phyloP scores from a whole-genome alignment of 352 stramenopile species.

The Peronospora destructor region DNA sequence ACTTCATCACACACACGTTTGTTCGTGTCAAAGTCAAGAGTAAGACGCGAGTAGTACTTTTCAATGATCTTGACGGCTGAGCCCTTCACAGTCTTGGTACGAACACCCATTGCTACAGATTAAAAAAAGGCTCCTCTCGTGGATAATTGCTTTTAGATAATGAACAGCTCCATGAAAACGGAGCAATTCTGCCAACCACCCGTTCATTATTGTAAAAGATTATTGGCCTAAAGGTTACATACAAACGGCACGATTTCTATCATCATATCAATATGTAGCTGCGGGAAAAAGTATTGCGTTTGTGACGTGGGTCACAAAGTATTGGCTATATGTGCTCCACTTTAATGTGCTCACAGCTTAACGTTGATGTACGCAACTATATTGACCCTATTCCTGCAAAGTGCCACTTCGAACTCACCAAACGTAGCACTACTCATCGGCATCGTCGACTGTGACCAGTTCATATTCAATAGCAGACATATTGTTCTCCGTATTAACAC shows the following conservation, averaged over 20 bases:
- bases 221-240: conserved; percentile 3
- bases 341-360: conserved; percentile 12
- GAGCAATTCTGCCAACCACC: conserved; percentile 4
- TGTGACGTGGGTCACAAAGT: conserved; percentile 15
- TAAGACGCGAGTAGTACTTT: conserved; percentile 99
- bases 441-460: conserved; percentile 68
- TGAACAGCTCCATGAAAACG: conserved; percentile 1
- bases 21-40: conserved; percentile 99
- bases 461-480: conserved; percentile 82
- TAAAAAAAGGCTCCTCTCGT: conserved; percentile 36
- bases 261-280: conserved; percentile 19
- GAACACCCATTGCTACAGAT: conserved; percentile 91
- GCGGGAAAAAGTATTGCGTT: conserved; percentile 2
- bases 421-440: conserved; percentile 28
- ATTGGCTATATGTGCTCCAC: conserved; percentile 13
- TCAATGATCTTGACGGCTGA: conserved; percentile 99
- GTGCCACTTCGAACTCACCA: neutral
- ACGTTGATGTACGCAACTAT: conserved; percentile 24
- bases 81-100: conserved; percentile 99
- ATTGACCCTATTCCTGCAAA: conserved; percentile 18
- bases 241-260: neutral
- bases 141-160: conserved; percentile 33
- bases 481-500: conserved; percentile 56
- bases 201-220: neutral
- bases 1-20: conserved; percentile 97